Conservation (phyloP, 2,329 filamentous ascomycete genomes). For the Colletotrichum liaoningense region DNA sequence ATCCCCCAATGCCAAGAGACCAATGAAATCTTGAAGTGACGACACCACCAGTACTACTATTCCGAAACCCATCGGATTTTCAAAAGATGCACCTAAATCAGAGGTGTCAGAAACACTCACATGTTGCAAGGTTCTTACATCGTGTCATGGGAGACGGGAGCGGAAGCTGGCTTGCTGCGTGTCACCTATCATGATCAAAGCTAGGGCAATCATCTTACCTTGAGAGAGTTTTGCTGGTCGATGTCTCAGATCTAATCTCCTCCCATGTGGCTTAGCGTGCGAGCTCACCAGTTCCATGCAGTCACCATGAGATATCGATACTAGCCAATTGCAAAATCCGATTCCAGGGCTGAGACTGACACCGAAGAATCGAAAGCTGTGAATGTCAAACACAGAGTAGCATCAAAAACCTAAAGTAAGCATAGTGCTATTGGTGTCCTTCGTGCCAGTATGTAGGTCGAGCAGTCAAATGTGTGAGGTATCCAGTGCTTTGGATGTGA, state of each 20-base stretch:
- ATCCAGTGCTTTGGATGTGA: no score
- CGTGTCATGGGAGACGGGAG: background rate
- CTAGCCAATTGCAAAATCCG: no score
- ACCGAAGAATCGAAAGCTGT: background rate
- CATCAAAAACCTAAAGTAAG: background rate
- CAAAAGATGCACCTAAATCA: background rate
- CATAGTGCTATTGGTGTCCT: no score
- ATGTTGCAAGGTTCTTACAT: background rate
- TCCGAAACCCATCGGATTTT: background rate
- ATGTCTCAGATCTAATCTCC: background rate
- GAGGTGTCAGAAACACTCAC: background rate
- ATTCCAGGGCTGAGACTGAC: background rate
- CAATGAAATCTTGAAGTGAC: background rate
- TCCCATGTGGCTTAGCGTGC: background rate
- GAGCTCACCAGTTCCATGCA: background rate
- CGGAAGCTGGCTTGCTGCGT: background rate
- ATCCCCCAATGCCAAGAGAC: background rate
- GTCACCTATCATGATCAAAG: no score
- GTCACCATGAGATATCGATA: background rate
- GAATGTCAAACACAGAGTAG: background rate
- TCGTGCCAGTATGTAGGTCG: no score
- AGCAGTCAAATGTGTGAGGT: no score
- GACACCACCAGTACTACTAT: background rate
- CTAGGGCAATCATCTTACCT: background rate
- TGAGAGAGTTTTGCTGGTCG: background rate